Base-by-base conservation (phyloP, 805 yeast genomes). In the Yarrowia yakushimensis region DNA sequence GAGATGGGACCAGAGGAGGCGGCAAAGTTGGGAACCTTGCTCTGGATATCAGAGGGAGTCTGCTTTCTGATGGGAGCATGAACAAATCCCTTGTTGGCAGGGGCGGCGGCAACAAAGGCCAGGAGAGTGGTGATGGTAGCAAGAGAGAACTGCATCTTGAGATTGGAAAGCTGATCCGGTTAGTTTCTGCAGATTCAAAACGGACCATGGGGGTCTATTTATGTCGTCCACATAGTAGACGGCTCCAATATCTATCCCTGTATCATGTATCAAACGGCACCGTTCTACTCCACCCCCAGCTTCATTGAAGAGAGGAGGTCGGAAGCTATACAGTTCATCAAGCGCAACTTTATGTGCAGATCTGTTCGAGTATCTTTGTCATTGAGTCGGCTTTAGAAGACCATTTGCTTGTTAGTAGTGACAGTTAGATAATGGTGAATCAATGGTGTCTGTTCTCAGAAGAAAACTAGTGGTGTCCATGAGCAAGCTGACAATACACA, bases 11-110 rank as follows among this genome's bases (percentile, higher is more conserved):
- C 50, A 3, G 22, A 10, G 9, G 48, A 6, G 9, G 50, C 50
- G 9, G 50, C 50, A 28, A 45, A 45, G 50, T 45, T 45, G 50
- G 50, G 50, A 23, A 45, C 18, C 50, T 27, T 27, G 34, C 34
- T 27, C 33, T 11, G 7, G 34, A 15, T 34, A 5, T 17, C 23
- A 0, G 4, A 4, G 6, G 28, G 25, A 12, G 50, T 5, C 6
- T 27, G 33, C 34, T 45, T 45, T 34, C 28, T 27, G 23, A 45
- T 17, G n/a, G 50, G 50, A 18, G 50, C 50, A 15, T 45, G 50
- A 3, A 45, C 50, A 28, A 45, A 45, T 6, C 50, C 50, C 22
- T 17, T 11, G 17, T 27, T 10, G 11, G 50, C 23, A 4, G 50
- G 50, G 12, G 50, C 50, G 8, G 50, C 50, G 25, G 50, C 34